Evolutionary conservation across 805 yeast species (phyloP).

Genomic region (Tetrapisispora namnaoensis): DNA sequence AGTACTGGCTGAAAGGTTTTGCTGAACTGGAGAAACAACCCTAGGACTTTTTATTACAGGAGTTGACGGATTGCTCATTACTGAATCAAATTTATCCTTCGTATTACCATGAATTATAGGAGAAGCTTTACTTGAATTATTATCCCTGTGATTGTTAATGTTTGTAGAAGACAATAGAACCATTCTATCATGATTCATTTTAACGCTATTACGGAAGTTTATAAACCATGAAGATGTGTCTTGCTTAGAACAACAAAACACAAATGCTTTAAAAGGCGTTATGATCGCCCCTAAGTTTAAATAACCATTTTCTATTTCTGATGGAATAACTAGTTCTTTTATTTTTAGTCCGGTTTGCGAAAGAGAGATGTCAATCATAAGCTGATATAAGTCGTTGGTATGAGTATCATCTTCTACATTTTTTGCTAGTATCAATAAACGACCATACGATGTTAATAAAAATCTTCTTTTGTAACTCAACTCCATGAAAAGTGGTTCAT

Average conservation of each 20-base stretch:
- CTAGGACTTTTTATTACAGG: neutral
- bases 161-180: neutral
- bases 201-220: slow-evolving; percentile 39
- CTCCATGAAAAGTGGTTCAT: slow-evolving; percentile 16
- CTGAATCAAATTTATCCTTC: neutral
- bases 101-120: slow-evolving; percentile 8
- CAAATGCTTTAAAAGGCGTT: slow-evolving; percentile 44
- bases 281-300: slow-evolving; percentile 40
- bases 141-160: slow-evolving; percentile 6
- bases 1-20: neutral
- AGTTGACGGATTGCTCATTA: neutral
- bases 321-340: slow-evolving; percentile 42
- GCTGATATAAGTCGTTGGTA: slow-evolving; percentile 30
- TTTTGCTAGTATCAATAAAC: slow-evolving; percentile 44
- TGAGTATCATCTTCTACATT: slow-evolving; percentile 29
- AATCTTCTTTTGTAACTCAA: slow-evolving; percentile 41
- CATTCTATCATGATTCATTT: slow-evolving; percentile 35
- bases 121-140: slow-evolving; percentile 5
- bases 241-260: slow-evolving; percentile 44
- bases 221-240: slow-evolving; percentile 52
- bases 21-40: neutral
- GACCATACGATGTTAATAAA: slow-evolving; percentile 52
- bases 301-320: slow-evolving; percentile 32
- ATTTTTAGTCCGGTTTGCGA: slow-evolving; percentile 43
- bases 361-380: slow-evolving; percentile 46